Conservation (phyloP, 2,329 filamentous ascomycete genomes). For the Chrysoporthe deuterocubensis region DNA sequence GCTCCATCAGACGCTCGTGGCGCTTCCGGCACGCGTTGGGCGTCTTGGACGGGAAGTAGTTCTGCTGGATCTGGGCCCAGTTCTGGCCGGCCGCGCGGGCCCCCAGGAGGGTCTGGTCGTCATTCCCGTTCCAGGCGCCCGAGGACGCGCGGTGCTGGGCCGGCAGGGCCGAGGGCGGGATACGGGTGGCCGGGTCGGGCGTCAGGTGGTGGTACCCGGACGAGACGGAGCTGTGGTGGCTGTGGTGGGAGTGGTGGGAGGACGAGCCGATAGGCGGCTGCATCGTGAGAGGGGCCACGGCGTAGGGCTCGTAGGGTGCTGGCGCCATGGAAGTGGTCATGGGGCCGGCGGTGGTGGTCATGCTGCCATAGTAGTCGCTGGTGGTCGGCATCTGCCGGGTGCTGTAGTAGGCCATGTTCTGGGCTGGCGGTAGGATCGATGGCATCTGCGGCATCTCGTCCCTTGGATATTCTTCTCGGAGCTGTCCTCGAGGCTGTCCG, state of each 20-base stretch:
- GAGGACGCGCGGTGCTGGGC: slow-evolving; percentile 59
- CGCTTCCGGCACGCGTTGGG: slow-evolving; percentile 88
- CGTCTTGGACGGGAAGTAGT: slow-evolving; percentile 77
- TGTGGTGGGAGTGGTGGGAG: slow-evolving; percentile 32
- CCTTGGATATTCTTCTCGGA: slow-evolving; percentile 25
- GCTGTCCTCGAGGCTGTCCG: not conserved
- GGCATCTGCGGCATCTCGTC: slow-evolving; percentile 30
- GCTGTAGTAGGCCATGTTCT: slow-evolving; percentile 41
- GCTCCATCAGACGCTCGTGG: slow-evolving; percentile 82
- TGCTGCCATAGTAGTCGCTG: slow-evolving; percentile 38
- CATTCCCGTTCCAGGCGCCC: slow-evolving; percentile 72
- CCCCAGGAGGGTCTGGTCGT: slow-evolving; percentile 74
- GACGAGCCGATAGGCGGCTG: slow-evolving; percentile 32
- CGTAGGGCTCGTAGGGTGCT: slow-evolving; percentile 39
- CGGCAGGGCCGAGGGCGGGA: slow-evolving; percentile 39
- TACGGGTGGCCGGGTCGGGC: slow-evolving; percentile 42
- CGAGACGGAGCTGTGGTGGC: slow-evolving; percentile 22
- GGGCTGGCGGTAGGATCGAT: slow-evolving; percentile 30
- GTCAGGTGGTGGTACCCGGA: slow-evolving; percentile 42
- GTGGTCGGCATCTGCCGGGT: slow-evolving; percentile 31
- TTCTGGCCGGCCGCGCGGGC: slow-evolving; percentile 78
- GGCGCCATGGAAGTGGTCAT: slow-evolving; percentile 36
- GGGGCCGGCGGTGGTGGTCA: slow-evolving; percentile 34
- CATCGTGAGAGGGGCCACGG: slow-evolving; percentile 39
- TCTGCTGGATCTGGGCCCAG: slow-evolving; percentile 79